Conservation (phyloP, 805 yeast species). For the Barnettozyma populi region DNA sequence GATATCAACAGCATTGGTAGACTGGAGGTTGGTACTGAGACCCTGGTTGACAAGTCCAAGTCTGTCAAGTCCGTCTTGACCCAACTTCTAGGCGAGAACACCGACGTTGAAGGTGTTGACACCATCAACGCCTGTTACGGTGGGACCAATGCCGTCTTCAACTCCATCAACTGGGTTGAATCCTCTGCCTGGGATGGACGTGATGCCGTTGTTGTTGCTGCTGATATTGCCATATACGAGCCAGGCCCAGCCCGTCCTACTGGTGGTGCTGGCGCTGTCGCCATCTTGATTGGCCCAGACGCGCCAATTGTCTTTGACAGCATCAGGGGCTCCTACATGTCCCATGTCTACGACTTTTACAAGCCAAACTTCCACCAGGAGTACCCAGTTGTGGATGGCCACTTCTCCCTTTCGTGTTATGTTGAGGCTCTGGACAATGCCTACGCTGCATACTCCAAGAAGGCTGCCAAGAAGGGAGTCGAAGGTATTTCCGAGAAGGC, state of each 20-base stretch:
- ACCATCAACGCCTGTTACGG: conserved; percentile 98
- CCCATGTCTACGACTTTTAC: conserved; percentile 96
- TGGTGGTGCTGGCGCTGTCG: conserved; percentile 98
- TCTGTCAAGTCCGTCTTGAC: conserved; percentile 92
- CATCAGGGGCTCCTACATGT: conserved; percentile 89
- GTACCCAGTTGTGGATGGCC: conserved; percentile 97
- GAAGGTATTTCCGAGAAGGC: conserved; percentile 42
- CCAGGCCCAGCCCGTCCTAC: conserved; percentile 99
- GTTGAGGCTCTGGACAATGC: conserved; percentile 88
- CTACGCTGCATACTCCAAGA: conserved; percentile 75
- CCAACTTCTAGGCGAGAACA: conserved; percentile 86
- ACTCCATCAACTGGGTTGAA: conserved; percentile 93
- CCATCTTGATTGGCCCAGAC: conserved; percentile 92
- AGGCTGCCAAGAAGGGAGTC: conserved; percentile 52
- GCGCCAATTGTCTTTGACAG: conserved; percentile 93
- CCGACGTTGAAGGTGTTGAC: conserved; percentile 93
- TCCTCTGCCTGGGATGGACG: conserved; percentile 97
- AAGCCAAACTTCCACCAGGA: conserved; percentile 96
- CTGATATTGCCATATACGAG: conserved; percentile 96
- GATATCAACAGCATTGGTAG: conserved; percentile 84
- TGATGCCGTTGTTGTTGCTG: conserved; percentile 93
- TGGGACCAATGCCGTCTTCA: conserved; percentile 93
- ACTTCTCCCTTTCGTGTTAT: conserved; percentile 89
- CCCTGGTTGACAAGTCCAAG: conserved; percentile 93
- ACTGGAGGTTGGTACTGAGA: conserved; percentile 97